A percentile compares a stretch with the other conserved stretches of the same genome.
phyloP scores from a whole-genome alignment of 2,329 filamentous ascomycete species.

The Aspergillus bombycis region DNA sequence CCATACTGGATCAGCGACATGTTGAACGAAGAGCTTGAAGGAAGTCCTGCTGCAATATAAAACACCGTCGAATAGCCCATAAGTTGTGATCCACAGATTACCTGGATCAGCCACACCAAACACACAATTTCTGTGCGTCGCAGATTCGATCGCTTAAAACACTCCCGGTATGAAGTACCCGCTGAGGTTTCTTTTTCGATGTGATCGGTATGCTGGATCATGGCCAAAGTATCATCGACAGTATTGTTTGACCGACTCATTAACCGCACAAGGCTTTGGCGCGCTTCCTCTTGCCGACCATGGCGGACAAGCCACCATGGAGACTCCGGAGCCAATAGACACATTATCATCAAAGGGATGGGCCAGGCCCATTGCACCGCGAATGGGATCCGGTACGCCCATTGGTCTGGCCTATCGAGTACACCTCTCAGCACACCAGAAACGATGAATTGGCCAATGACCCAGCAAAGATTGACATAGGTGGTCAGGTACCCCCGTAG shows the following conservation, averaged over 20 bases:
- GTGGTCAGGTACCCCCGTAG: background rate
- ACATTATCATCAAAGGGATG: conserved; percentile 24
- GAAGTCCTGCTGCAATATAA: background rate
- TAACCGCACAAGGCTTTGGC: too few relatives aligned
- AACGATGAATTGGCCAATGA: conserved; percentile 40
- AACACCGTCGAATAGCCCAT: background rate
- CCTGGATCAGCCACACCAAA: background rate
- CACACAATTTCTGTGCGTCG: background rate
- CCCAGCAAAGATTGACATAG: background rate
- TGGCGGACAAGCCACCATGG: conserved; percentile 47
- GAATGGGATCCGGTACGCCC: conserved; percentile 44
- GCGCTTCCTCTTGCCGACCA: conserved; percentile 39
- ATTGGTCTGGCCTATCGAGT: conserved; percentile 31
- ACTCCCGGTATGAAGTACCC: background rate
- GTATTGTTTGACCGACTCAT: background rate
- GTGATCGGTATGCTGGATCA: background rate
- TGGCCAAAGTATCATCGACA: background rate
- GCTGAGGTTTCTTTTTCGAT: background rate
- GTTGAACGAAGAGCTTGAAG: background rate
- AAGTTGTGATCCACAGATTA: background rate
- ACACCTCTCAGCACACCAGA: conserved; percentile 39
- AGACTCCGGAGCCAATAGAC: conserved; percentile 33
- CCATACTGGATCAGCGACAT: too few relatives aligned
- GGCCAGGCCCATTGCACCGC: conserved; percentile 38
- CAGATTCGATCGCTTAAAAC: background rate